Base-by-base conservation (phyloP, 148 eudicot species). In the Euryodendron excelsum region DNA sequence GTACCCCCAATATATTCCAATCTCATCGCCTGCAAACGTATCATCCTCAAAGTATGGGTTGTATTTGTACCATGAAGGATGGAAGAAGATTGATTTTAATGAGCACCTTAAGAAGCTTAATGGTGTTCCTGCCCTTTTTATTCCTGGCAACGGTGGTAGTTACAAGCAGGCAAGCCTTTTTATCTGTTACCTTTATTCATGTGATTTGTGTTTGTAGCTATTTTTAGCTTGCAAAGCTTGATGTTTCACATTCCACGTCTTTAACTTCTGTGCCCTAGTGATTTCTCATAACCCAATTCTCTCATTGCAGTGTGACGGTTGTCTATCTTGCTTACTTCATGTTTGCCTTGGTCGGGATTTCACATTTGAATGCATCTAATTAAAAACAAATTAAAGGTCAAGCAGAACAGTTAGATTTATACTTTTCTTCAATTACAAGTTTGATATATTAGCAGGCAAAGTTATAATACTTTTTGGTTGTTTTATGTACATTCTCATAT, bases 71-170 rank as follows among this genome's bases (percentile, higher is more conserved):
- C 98, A 96, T 81, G 99, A 96, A 87, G 99, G 99, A 18, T 96
- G 99, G 99, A 87, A 87, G 80, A 87, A 87, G 86, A 89, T 96
- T 84, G 95, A 96, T 82, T 96, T 86, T 74, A 79, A 82, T 62
- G 88, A 90, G 72, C 99, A 89, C 83, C 65, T 96, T 47, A 96
- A 90, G 83, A 84, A 87, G 84, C 87, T 93, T 62, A 93, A 68
- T 76, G 99, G 98, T 8, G 86, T 88, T 74, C 99, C 98, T 0
- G 87, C 93, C 52, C 87, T 91, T 65, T 96, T 93, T 75, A 88
- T 96, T 78, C 98, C 97, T 23, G 99, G 99, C 25, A 96, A 93
- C 85, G 91, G 98, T 61, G 99, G 99, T 67, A 96, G 97, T 78
- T 96, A 88, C 83, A 96, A 93, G 81, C 98, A 96, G 99, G 99